A percentile compares a stretch with the other conserved stretches of the same genome.
phyloP scores from a whole-genome alignment of 1,284 basidiomycete species.

The Boletus holoroseus region DNA sequence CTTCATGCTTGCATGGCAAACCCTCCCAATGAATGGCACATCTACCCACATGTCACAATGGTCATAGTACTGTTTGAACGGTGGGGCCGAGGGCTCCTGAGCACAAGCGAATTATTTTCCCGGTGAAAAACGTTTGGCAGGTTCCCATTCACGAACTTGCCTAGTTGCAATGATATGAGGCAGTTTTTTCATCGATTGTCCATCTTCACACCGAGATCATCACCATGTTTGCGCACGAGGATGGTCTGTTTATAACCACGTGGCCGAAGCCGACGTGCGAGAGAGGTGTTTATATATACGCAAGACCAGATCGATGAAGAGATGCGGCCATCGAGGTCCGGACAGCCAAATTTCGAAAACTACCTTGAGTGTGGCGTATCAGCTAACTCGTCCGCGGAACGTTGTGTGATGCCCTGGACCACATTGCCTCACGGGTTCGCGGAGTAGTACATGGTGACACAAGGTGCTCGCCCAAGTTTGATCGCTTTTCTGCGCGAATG shows the following conservation, averaged over 20 bases:
- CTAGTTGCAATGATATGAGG: constrained; percentile 1
- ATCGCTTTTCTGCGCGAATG: background rate
- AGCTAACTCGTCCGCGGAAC: background rate
- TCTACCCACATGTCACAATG: constrained; percentile 1
- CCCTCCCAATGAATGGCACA: background rate
- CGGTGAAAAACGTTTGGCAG: background rate
- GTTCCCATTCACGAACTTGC: background rate
- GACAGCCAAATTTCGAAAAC: background rate
- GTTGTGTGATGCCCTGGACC: background rate
- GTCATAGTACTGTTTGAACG: background rate
- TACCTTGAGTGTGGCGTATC: background rate
- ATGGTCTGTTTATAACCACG: constrained; percentile 1
- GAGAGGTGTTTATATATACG: background rate
- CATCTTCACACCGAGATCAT: constrained; percentile 2
- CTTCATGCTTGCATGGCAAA: background rate
- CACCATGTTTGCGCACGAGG: background rate
- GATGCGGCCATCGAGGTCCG: constrained; percentile 3
- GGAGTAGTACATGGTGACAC: background rate
- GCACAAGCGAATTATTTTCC: constrained; percentile 1
- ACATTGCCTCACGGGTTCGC: constrained; percentile 5
- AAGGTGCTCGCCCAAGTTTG: background rate
- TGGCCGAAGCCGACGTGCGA: background rate
- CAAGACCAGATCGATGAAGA: constrained; percentile 1
- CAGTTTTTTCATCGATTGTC: constrained; percentile 7
- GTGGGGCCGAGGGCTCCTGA: constrained; percentile 2